These are phyloP conservation scores for Talaromyces atroroseus DNA, from an alignment of 2,329 filamentous ascomycete species.

Conservation along the genomic window DNA sequence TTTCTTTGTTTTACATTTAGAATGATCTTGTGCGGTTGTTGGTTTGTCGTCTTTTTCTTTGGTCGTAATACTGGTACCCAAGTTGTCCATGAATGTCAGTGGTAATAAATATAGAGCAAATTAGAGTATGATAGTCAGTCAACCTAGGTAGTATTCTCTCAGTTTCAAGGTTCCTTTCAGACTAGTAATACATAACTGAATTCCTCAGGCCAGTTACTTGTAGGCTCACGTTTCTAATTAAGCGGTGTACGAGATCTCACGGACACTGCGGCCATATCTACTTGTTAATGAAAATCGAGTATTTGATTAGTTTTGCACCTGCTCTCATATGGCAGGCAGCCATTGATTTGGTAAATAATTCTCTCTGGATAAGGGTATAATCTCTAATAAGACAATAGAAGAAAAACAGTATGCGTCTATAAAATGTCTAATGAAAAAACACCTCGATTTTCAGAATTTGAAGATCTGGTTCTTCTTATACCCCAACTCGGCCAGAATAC, in stretches of 20 bases:
- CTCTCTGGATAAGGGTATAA: not conserved
- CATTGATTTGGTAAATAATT: not conserved
- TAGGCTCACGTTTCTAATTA: no score
- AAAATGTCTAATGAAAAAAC: not conserved
- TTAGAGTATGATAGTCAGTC: not conserved
- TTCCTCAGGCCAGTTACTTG: no score
- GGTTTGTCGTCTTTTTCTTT: not conserved
- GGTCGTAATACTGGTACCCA: not conserved
- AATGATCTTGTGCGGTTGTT: not conserved
- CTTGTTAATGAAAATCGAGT: no score
- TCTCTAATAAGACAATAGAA: not conserved
- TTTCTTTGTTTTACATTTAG: not conserved
- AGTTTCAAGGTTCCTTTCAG: no score
- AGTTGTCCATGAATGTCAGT: not conserved
- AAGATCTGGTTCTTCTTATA: constrained; percentile 55
- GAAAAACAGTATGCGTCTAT: not conserved
- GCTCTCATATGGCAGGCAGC: not conserved
- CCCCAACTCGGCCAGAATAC: constrained; percentile 54
- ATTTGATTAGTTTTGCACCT: not conserved
- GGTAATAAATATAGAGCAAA: not conserved
- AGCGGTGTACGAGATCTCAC: no score
- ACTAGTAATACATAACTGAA: no score
- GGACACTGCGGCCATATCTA: no score
- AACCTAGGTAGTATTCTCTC: not conserved
- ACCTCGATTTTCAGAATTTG: constrained; percentile 43